Evolutionary conservation across 169 alveolate species (phyloP), one percentile per base, ranked within the genome.

Genomic region (Besnoitia besnoiti): DNA sequence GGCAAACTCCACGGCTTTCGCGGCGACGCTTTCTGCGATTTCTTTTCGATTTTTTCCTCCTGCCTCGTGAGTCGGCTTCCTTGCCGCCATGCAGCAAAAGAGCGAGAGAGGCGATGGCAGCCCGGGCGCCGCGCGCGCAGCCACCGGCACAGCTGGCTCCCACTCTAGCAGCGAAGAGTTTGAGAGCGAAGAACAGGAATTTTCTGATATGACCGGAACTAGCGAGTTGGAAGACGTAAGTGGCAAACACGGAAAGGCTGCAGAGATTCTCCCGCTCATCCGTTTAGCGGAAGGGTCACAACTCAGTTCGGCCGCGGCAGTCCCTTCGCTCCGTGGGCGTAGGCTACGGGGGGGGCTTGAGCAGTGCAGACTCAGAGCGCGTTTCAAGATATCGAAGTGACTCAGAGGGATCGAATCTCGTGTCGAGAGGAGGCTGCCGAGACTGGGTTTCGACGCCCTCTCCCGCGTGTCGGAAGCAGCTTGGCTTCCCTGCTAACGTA

Each of bases 171-270:
- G 82, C 21, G 82, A 73, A 73, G 82, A 73, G 46, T 73, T 73
- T n/a, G 82, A 73, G 24, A 73, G 82, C 24, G 82, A 73, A 73
- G 82, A 73, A 73, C 82, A 73, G 21, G 82, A 73, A 19, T 73
- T 73, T 37, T 73, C 82, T 16, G 82, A 73, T n/a, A 73, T 73
- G 82, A 73, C 82, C 14, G 82, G 47, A 2, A 73, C 82, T 24
- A 73, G 82, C n/a, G 82, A 73, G n/a, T 30, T 73, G 46, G 82
- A 73, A 35, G 82, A 73, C n/a, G 82, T 73, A 37, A 73, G 82
- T 51, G 16, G n/a, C 80, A 35, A 35, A 35, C 21, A 35, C n/a
- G n/a, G 30, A 50, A 50, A 50, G 19, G 62, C 62, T 14, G 62
- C 62, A 50, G 62, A 19, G 30, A 19, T 19, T 14, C 62, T 19